Conservation (phyloP, 140 eudicot genomes). For the Senecio squalidus region DNA sequence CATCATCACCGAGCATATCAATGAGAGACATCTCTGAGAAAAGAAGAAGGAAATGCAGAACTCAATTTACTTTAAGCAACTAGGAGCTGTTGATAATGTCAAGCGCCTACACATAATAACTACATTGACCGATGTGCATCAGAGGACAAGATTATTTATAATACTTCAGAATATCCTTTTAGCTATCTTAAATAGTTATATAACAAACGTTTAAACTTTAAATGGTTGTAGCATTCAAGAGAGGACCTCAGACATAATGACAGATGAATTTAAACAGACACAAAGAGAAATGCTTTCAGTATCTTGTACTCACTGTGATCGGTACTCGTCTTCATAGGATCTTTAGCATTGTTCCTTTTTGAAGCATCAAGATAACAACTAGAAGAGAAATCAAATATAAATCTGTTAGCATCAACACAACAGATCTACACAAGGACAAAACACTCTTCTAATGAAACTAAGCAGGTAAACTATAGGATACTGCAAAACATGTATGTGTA, state of each 20-base stretch:
- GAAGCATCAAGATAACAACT: constrained; percentile 32
- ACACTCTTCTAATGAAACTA: neutral
- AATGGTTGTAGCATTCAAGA: constrained; percentile 1
- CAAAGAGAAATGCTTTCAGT: constrained; percentile 2
- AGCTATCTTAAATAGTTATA: constrained; percentile 1
- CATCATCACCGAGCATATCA: constrained; percentile 80
- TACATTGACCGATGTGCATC: constrained; percentile 10
- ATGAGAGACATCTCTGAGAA: constrained; percentile 56
- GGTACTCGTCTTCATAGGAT: constrained; percentile 29
- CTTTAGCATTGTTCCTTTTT: constrained; percentile 27
- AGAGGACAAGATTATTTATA: neutral
- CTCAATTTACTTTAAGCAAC: constrained; percentile 10
- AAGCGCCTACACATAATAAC: neutral
- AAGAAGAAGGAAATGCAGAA: constrained; percentile 15
- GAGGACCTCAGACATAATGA: constrained; percentile 9
- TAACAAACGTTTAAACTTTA: neutral
- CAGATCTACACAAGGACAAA: constrained; percentile 16
- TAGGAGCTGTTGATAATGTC: constrained; percentile 12
- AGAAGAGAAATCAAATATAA: constrained; percentile 16
- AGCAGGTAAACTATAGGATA: constrained; percentile 7
- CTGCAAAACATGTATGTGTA: constrained; percentile 11
- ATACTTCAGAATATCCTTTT: neutral
- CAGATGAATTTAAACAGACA: constrained; percentile 3
- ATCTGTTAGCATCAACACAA: constrained; percentile 30
- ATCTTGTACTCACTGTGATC: constrained; percentile 40